Evolutionary conservation across 257 asterid genomes (phyloP).

Genomic region (Jacaranda copaia): DNA sequence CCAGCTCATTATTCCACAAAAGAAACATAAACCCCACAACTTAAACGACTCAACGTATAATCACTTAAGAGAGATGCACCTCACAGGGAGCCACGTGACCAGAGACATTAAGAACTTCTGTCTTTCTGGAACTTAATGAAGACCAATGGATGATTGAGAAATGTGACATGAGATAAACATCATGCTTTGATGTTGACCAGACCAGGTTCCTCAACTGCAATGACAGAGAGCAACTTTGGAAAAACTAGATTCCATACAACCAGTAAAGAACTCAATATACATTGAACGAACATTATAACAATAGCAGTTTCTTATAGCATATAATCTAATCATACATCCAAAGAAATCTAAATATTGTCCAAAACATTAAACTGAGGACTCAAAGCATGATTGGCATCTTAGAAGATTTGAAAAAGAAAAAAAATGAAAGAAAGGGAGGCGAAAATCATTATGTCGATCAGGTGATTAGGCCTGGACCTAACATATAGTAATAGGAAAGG

Average conservation of each 20-base stretch:
- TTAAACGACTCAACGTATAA: slow-evolving; percentile 11
- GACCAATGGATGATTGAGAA: slow-evolving; percentile 68
- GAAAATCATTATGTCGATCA: not conserved
- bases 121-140: slow-evolving; percentile 58
- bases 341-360: slow-evolving; percentile 8
- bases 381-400: slow-evolving; percentile 1
- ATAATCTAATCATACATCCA: slow-evolving; percentile 1
- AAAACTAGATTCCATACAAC: not conserved
- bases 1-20: slow-evolving; percentile 9
- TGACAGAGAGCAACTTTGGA: not conserved
- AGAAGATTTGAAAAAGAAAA: not conserved
- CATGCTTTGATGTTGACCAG: slow-evolving; percentile 75
- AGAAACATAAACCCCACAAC: slow-evolving; percentile 3
- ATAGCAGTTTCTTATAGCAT: not conserved
- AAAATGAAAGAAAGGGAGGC: not conserved
- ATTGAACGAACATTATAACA: slow-evolving; percentile 9
- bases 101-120: slow-evolving; percentile 68
- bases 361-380: not conserved
- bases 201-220: slow-evolving; percentile 72
- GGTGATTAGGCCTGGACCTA: slow-evolving; percentile 15
- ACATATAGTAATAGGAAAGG: not conserved
- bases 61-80: slow-evolving; percentile 44
- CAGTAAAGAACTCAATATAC: not conserved
- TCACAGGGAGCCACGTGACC: slow-evolving; percentile 68
- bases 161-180: slow-evolving; percentile 72